Evolutionary conservation across 306 rosid genomes (phyloP), one percentile per base, ranked within the genome.

Genomic region (Pachyrhizus erosus): DNA sequence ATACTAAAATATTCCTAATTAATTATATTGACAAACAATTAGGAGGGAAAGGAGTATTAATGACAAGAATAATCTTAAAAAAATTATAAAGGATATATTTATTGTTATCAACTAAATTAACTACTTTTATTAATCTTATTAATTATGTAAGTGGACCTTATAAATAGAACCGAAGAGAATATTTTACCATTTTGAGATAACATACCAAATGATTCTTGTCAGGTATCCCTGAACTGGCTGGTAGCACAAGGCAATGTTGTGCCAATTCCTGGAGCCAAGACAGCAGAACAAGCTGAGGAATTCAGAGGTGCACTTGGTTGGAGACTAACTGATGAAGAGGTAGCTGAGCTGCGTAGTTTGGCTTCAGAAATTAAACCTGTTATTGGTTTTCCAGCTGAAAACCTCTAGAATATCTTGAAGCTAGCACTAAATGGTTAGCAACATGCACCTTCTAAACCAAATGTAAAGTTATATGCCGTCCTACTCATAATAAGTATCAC

Each of bases 241-340:
- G 84, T 88, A 78, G 91, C 94, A 24, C 96, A 96, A 82, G 97
- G 88, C 46, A 96, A 96, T 39, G 93, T 96, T 9, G 91, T 96
- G 87, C 99, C 98, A 17, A 93, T 96, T 83, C 98, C 97, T 14
- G 98, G 98, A 83, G 98, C 98, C 42, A 96, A 96, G 90, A 92
- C 87, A 48, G 88, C 91, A 23, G 91, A 90, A 80, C 99, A 96
- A 86, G 98, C 97, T 80, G 40, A 72, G 65, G 97, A 96, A 86
- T 93, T 96, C 43, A 86, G 40, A 1, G 98, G 94, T 58, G 96
- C 98, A 17, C 92, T 93, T 45, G 98, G 94, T 8, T 96, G 99
- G 98, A 89, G 80, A 84, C 87, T 96, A 55, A 48, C 84, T 43
- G 80, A 52, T 75, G 98, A 93, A 49, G 99, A 96, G 79, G 67